Evolutionary conservation across 345 rosid species (phyloP).

Genomic region (Eucalyptus curtisii): DNA sequence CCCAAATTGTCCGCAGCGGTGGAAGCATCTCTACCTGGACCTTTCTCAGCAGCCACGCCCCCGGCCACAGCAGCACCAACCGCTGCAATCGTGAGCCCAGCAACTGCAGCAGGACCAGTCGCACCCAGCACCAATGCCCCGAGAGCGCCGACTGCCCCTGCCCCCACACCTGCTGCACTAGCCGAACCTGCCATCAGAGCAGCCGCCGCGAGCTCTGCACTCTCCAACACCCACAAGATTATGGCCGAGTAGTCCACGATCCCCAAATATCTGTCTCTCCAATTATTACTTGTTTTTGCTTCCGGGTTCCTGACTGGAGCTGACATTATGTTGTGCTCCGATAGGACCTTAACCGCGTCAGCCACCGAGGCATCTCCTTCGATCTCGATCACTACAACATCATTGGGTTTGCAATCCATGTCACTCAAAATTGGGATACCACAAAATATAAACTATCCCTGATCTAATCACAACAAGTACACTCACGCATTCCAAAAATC

Average conservation of each 20-base stretch:
- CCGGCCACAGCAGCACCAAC: conserved; percentile 84
- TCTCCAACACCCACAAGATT: conserved; percentile 75
- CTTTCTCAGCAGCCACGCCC: conserved; percentile 57
- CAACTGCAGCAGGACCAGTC: conserved; percentile 63
- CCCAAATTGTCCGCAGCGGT: conserved; percentile 63
- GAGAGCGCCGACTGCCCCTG: conserved; percentile 65
- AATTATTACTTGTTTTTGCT: conserved; percentile 30
- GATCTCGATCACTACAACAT: conserved; percentile 55
- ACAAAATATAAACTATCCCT: neutral
- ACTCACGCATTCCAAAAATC: neutral
- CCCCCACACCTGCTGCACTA: conserved; percentile 68
- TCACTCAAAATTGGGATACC: neutral
- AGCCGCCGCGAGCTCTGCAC: conserved; percentile 65
- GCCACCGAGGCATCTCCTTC: conserved; percentile 53
- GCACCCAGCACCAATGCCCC: conserved; percentile 67
- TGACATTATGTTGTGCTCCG: conserved; percentile 62
- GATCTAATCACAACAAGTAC: neutral
- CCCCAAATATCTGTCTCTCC: conserved; percentile 72
- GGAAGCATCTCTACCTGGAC: conserved; percentile 49
- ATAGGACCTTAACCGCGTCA: conserved; percentile 63
- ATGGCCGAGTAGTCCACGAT: conserved; percentile 71
- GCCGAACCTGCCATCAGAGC: conserved; percentile 63
- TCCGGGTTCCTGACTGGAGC: conserved; percentile 68
- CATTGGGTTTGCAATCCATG: neutral
- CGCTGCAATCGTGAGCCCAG: conserved; percentile 64